Base-by-base conservation (phyloP, 805 yeast genomes). In the Candida alai region DNA sequence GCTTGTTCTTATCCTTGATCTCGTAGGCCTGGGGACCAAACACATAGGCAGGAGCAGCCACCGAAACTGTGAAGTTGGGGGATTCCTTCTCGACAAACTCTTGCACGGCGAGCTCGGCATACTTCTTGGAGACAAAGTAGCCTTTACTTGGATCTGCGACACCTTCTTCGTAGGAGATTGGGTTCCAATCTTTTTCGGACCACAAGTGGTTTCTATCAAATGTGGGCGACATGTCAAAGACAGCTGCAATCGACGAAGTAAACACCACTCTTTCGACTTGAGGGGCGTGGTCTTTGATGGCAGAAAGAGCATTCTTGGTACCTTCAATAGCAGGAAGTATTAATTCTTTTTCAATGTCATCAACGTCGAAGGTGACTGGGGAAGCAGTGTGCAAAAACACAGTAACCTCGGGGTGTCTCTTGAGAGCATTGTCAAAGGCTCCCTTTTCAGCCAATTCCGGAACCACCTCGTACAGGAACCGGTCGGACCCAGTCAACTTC, bases 251-350 rank as follows among this genome's bases (percentile, higher is more conserved):
- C 6, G 75, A 70, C 1, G 79, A 73, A 6, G 78, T 72, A 17
- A 71, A 47, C 13, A 74, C 77, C 13, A 75, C 63, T 36, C 67
- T 57, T 39, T 62, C 68, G 11, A 76, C 65, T 19, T 60, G 48
- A 6, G 63, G 56, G 19, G 60, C 66, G 26, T 55, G 58, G 14
- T 53, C 47, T 43, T 60, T 49, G 13, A 74, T 65, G 0, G 84
- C 73, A 20, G 54, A 47, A 33, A 78, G 52, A n/a, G 75, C 62
- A 37, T 68, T 62, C 39, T 51, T 52, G 8, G 50, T 46, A 36
- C 84, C 84, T 28, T 65, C 49, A 14, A 74, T 63, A 2, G 84
- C 83, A 9, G 85, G 84, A 15, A 58, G 50, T 19, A 76, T 51
- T 49, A 74, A 64, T 29, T 69, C 78, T 16, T 62, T 62, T 42